Evolutionary conservation across 768 basidiomycete species (phyloP).

Genomic region (Brasilioporus rufonigricans): DNA sequence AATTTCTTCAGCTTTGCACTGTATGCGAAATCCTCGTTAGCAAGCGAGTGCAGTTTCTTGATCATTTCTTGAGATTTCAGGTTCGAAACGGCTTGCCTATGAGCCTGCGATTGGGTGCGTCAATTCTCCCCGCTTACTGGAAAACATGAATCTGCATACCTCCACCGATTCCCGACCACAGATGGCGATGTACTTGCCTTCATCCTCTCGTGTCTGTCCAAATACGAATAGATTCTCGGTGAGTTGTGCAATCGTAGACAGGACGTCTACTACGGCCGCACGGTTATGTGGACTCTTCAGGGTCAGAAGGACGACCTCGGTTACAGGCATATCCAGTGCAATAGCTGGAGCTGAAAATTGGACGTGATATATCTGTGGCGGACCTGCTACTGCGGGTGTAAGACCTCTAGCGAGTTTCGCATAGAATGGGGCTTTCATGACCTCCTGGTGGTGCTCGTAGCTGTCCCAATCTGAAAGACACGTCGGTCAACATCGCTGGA

Average conservation of each 20-base stretch:
- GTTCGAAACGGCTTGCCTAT: background rate
- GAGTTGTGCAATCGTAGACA: background rate
- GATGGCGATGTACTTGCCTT: constrained; percentile 1
- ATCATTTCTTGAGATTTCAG: background rate
- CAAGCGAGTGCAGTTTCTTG: background rate
- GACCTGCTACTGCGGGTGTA: background rate
- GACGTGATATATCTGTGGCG: constrained; percentile 10
- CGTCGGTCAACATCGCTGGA: background rate
- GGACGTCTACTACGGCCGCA: background rate
- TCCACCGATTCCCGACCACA: constrained; percentile 14
- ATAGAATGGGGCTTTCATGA: constrained; percentile 5
- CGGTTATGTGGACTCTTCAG: constrained; percentile 10
- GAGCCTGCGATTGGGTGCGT: background rate
- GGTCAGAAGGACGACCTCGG: constrained; percentile 6
- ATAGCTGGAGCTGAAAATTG: too few species aligned
- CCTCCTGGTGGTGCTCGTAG: constrained; percentile 15
- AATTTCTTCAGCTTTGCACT: background rate
- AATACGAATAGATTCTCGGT: constrained; percentile 1
- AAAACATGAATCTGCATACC: constrained; percentile 11
- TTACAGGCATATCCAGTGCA: constrained; percentile 5
- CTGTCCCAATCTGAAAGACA: constrained; percentile 29
- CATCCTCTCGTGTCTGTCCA: constrained; percentile 6
- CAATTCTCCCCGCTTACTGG: background rate
- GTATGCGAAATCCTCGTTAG: background rate
- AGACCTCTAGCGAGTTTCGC: background rate